phyloP scores from a whole-genome alignment of 371 early-diverging fungal genomes.

The Circinella umbellata region DNA sequence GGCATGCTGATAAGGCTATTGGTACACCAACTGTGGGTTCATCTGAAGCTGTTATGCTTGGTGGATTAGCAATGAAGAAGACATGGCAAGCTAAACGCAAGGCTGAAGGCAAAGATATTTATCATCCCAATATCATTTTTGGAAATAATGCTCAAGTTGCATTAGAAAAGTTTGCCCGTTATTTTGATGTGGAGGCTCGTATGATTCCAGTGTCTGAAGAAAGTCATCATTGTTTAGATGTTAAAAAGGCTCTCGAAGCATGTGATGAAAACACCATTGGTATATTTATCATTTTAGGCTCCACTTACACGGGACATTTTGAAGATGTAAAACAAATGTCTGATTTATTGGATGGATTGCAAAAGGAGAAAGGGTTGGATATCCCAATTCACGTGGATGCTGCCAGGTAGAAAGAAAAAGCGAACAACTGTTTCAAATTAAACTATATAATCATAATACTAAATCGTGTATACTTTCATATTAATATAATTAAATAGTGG shows the following conservation, averaged over 20 bases:
- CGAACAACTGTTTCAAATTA: neutral
- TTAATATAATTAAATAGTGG: conserved; percentile 39
- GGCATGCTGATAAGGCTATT: conserved; percentile 49
- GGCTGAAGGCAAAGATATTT: conserved; percentile 53
- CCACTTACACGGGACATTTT: conserved; percentile 79
- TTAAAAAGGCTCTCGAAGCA: conserved; percentile 53
- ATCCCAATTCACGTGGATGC: conserved; percentile 77
- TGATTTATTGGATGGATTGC: conserved; percentile 56
- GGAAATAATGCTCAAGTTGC: conserved; percentile 68
- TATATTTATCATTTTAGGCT: conserved; percentile 64
- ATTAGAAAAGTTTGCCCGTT: conserved; percentile 64
- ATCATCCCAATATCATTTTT: conserved; percentile 70
- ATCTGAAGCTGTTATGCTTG: conserved; percentile 71
- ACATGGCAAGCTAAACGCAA: conserved; percentile 60
- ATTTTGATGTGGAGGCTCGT: conserved; percentile 76
- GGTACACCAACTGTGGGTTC: conserved; percentile 68
- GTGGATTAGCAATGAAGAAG: conserved; percentile 69
- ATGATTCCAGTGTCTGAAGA: conserved; percentile 57
- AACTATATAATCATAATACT: neutral
- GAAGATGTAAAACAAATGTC: conserved; percentile 64
- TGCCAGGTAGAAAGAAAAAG: conserved; percentile 49
- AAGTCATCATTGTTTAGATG: conserved; percentile 52
- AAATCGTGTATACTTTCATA: neutral
- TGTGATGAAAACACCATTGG: conserved; percentile 81
- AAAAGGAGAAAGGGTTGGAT: conserved; percentile 56